phyloP scores from a whole-genome alignment of 306 rosid genomes.

The Pyrus communis region DNA sequence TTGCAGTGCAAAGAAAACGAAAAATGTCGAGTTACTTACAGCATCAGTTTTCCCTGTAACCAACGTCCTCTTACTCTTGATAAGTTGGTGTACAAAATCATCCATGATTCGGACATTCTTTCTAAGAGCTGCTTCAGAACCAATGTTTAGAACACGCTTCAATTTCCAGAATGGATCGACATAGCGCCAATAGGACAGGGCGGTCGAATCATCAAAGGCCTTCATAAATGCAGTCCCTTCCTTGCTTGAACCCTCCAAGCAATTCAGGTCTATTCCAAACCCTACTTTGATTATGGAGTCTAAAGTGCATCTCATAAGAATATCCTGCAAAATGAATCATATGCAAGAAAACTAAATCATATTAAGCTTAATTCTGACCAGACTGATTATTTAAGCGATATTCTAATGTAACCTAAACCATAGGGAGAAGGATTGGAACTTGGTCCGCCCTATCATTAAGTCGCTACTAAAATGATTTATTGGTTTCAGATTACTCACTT shows the following conservation, averaged over 20 bases:
- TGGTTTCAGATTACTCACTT: conserved; percentile 28
- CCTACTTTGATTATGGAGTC: conserved; percentile 86
- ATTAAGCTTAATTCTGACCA: too few species aligned
- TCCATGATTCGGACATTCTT: conserved; percentile 37
- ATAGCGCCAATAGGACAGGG: conserved; percentile 49
- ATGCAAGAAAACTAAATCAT: not conserved
- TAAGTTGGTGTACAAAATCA: conserved; percentile 41
- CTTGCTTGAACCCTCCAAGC: conserved; percentile 57
- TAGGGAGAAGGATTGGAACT: too few species aligned
- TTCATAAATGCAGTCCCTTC: conserved; percentile 52
- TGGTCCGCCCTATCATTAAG: too few species aligned
- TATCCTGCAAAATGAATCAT: conserved; percentile 29
- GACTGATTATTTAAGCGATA: not conserved
- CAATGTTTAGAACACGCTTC: conserved; percentile 55
- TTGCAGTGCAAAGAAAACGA: not conserved
- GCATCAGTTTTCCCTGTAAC: conserved; percentile 20
- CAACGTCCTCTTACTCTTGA: conserved; percentile 35
- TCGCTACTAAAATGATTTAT: not conserved
- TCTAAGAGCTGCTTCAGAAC: conserved; percentile 53
- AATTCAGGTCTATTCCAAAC: conserved; percentile 76
- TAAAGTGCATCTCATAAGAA: conserved; percentile 57
- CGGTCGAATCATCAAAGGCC: conserved; percentile 71
- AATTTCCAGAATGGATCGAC: conserved; percentile 69
- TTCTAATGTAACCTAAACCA: not conserved
- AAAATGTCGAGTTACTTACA: conserved; percentile 29